These are phyloP conservation scores for Vigna mungo DNA, from an alignment of 306 rosid genomes.

Conservation along the genomic window DNA sequence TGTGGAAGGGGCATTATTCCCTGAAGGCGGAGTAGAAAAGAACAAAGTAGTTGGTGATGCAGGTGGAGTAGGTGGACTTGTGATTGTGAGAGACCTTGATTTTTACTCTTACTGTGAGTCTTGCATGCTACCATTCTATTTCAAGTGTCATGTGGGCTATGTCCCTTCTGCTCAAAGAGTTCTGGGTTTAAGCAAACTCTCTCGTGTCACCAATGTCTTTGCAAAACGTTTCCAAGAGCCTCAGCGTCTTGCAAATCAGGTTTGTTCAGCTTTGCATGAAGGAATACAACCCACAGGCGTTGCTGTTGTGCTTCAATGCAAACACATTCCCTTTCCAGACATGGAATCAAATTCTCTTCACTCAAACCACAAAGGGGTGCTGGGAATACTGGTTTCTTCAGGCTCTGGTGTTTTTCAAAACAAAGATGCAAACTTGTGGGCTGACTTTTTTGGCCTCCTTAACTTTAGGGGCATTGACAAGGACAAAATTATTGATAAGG, in stretches of 20 bases:
- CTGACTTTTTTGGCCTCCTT: neutral
- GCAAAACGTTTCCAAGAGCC: conserved; percentile 17
- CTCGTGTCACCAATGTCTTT: conserved; percentile 15
- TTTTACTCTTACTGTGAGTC: conserved; percentile 20
- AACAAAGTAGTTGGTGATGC: neutral
- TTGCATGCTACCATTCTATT: conserved; percentile 4
- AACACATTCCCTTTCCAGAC: neutral
- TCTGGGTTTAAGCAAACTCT: conserved; percentile 16
- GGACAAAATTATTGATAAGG: neutral
- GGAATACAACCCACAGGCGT: neutral
- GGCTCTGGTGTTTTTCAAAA: conserved; percentile 6
- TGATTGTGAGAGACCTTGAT: conserved; percentile 9
- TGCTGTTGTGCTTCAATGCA: neutral
- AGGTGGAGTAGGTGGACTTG: conserved; percentile 26
- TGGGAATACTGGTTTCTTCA: neutral
- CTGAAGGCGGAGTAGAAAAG: neutral
- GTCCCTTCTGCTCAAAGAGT: neutral
- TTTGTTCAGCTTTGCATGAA: conserved; percentile 12
- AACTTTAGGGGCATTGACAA: conserved; percentile 20
- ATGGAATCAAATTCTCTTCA: neutral
- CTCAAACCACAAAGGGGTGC: neutral
- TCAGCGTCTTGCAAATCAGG: conserved; percentile 6
- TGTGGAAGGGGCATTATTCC: conserved; percentile 6
- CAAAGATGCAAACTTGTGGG: conserved; percentile 4
- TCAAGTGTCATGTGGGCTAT: conserved; percentile 19